Percentiles rank a stretch among this genome's conserved stretches.
phyloP scores from a whole-genome alignment of 2,329 filamentous ascomycete genomes.

The Daldinia eschscholtzii region DNA sequence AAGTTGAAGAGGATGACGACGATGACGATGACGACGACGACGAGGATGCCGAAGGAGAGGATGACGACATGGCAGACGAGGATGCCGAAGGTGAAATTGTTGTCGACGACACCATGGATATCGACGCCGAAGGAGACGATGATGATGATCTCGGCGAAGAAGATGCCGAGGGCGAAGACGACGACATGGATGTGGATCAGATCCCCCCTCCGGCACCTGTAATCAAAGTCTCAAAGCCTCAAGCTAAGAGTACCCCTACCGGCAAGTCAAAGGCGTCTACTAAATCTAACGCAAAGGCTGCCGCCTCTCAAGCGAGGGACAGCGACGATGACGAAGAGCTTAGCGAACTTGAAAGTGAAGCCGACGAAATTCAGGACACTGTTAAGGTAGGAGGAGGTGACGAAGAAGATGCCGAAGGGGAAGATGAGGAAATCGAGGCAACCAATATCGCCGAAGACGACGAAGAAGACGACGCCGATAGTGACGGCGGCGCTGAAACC shows the following conservation, averaged over 20 bases:
- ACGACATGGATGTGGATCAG: conserved; percentile 61
- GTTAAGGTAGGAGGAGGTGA: conserved; percentile 57
- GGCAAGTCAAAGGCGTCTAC: conserved; percentile 49
- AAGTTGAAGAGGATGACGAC: conserved; percentile 54
- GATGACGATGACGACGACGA: conserved; percentile 55
- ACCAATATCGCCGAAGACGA: conserved; percentile 54
- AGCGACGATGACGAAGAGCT: conserved; percentile 69
- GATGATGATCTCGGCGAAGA: conserved; percentile 54
- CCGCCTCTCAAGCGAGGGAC: conserved; percentile 52
- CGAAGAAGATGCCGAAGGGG: conserved; percentile 58
- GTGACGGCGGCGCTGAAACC: conserved; percentile 60
- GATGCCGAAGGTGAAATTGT: conserved; percentile 53
- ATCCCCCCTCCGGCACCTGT: conserved; percentile 55
- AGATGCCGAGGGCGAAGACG: conserved; percentile 64
- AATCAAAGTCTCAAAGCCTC: conserved; percentile 65
- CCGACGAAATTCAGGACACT: conserved; percentile 61
- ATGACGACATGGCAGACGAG: conserved; percentile 56
- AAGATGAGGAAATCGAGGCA: conserved; percentile 62
- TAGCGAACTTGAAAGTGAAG: conserved; percentile 67
- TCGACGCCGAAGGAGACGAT: conserved; percentile 61
- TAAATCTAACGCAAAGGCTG: conserved; percentile 53
- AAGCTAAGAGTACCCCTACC: conserved; percentile 50
- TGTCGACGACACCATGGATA: conserved; percentile 55
- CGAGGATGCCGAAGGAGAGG: conserved; percentile 59
- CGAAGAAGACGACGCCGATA: conserved; percentile 59